Evolutionary conservation across 1,284 basidiomycete species (phyloP).

Genomic region (Uromyces viciae-fabae): DNA sequence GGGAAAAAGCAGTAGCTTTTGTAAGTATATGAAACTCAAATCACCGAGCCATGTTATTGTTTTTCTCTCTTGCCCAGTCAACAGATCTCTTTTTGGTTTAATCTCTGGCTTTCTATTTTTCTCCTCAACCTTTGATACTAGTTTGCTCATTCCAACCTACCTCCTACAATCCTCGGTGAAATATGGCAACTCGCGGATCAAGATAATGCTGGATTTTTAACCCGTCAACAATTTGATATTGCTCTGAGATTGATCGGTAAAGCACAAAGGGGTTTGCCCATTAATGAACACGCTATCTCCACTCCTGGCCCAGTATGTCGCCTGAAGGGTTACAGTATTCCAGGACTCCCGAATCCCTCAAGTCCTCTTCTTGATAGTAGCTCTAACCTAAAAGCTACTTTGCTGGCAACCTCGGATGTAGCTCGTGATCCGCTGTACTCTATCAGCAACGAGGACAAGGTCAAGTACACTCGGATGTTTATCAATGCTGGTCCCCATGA

Average conservation of each 20-base stretch:
- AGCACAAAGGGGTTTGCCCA: slow-evolving; percentile 78
- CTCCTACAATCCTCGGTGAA: slow-evolving; percentile 65
- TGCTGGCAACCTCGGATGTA: slow-evolving; percentile 61
- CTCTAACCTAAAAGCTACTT: slow-evolving; percentile 59
- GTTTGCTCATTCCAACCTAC: slow-evolving; percentile 41
- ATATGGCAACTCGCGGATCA: slow-evolving; percentile 91
- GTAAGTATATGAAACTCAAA: too few species aligned
- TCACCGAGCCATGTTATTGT: too few species aligned
- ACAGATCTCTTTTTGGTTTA: not conserved
- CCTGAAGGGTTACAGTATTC: slow-evolving; percentile 68
- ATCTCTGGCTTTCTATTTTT: slow-evolving; percentile 48
- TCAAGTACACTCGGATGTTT: slow-evolving; percentile 78
- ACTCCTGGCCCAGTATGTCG: slow-evolving; percentile 69
- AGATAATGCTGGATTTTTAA: slow-evolving; percentile 85
- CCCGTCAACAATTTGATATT: slow-evolving; percentile 75
- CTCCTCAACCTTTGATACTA: slow-evolving; percentile 59
- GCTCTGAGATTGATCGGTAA: slow-evolving; percentile 86
- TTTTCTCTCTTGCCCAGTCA: not conserved
- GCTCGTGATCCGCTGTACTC: slow-evolving; percentile 60
- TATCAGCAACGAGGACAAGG: slow-evolving; percentile 71
- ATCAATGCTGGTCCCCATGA: slow-evolving; percentile 67
- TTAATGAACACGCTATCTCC: slow-evolving; percentile 59
- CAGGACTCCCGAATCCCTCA: slow-evolving; percentile 51
- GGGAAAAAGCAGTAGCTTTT: slow-evolving; percentile 53
- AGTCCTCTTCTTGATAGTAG: slow-evolving; percentile 53